phyloP scores from a whole-genome alignment of 2,329 filamentous ascomycete species.

The Whalleya microplaca region DNA sequence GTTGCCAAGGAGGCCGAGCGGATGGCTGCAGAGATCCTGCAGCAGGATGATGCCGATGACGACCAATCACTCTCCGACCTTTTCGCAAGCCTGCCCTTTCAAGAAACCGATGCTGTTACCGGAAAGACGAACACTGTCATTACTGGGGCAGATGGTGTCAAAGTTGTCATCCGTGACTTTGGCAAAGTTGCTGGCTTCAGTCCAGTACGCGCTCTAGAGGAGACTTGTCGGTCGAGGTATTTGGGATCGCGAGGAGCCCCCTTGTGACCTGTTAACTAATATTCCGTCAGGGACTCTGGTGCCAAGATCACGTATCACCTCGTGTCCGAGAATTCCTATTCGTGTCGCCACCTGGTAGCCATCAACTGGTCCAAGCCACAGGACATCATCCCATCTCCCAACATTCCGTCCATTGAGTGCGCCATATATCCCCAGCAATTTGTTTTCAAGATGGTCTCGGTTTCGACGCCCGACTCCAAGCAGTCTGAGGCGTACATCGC shows the following conservation, averaged over 20 bases:
- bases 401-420: slow-evolving; percentile 49
- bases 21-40: slow-evolving; percentile 61
- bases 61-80: slow-evolving; percentile 54
- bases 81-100: slow-evolving; percentile 64
- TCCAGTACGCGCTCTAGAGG: slow-evolving; percentile 78
- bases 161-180: slow-evolving; percentile 76
- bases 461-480: slow-evolving; percentile 74
- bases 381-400: slow-evolving; percentile 44
- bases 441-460: slow-evolving; percentile 71
- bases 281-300: slow-evolving; percentile 64
- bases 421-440: slow-evolving; percentile 55
- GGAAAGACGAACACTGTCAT: slow-evolving; percentile 63
- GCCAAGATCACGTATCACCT: slow-evolving; percentile 70
- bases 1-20: slow-evolving; percentile 60
- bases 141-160: slow-evolving; percentile 55
- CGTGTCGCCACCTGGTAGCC: slow-evolving; percentile 73
- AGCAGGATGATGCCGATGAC: slow-evolving; percentile 59
- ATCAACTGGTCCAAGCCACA: slow-evolving; percentile 82
- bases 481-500: slow-evolving; percentile 90
- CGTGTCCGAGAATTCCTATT: slow-evolving; percentile 74
- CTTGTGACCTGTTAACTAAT: slow-evolving; percentile 4
- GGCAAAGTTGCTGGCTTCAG: slow-evolving; percentile 78
- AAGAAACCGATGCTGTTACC: slow-evolving; percentile 60
- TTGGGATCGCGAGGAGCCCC: slow-evolving; percentile 24
- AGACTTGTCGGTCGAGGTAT: slow-evolving; percentile 81